phyloP scores from a whole-genome alignment of 2,329 filamentous ascomycete species.

The Domatiomyces catenatus region DNA sequence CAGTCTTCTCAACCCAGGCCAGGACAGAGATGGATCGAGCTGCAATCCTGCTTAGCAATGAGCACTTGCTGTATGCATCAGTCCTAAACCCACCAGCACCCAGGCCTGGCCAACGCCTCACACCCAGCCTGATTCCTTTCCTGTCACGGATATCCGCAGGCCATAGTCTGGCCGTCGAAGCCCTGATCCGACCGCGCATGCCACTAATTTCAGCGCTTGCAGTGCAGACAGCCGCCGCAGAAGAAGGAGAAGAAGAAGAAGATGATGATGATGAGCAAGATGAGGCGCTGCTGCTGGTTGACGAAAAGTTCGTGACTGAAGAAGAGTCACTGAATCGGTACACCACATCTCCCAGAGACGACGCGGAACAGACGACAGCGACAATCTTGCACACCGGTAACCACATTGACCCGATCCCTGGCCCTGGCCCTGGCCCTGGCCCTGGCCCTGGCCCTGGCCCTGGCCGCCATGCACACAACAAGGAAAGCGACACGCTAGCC shows the following conservation, averaged over 20 bases:
- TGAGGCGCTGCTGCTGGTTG: background rate
- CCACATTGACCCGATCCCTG: no score
- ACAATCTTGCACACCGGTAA: background rate
- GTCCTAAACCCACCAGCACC: constrained; percentile 61
- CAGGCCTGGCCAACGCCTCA: constrained; percentile 44
- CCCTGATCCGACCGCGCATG: constrained; percentile 44
- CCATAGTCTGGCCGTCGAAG: constrained; percentile 43
- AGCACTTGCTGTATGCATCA: constrained; percentile 62
- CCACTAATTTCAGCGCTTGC: constrained; percentile 25
- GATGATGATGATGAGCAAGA: constrained; percentile 2
- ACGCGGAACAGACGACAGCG: background rate
- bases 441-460: no score
- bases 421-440: no score
- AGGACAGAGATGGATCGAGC: constrained; percentile 64
- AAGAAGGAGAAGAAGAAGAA: background rate
- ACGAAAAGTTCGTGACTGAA: background rate
- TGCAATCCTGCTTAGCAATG: constrained; percentile 54
- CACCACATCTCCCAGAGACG: background rate
- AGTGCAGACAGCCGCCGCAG: background rate
- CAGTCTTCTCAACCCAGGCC: constrained; percentile 37
- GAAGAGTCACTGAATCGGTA: background rate
- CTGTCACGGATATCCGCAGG: constrained; percentile 50
- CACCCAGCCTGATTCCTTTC: constrained; percentile 66
- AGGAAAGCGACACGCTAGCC: background rate
- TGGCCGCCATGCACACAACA: no score